Evolutionary conservation across 257 asterid species (phyloP).

Genomic region (Catharanthus roseus): DNA sequence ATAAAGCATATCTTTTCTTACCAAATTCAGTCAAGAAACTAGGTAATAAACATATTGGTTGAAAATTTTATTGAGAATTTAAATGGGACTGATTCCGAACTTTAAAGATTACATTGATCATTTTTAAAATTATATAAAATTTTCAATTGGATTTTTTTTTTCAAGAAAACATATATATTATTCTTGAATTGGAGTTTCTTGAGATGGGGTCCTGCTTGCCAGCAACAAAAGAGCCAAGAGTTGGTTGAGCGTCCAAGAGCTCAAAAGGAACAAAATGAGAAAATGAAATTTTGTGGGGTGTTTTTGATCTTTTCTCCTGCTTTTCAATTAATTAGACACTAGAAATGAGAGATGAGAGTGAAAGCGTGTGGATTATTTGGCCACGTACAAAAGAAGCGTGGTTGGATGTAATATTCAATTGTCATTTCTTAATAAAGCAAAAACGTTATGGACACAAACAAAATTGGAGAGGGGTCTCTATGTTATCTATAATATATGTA

Average conservation of each 20-base stretch:
- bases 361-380: constrained; percentile 5
- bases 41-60: no score
- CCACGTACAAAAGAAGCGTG: constrained; percentile 6
- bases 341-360: neutral
- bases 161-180: constrained; percentile 1
- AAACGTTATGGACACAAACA: constrained; percentile 8
- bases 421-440: constrained; percentile 39
- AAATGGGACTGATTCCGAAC: no score
- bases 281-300: neutral
- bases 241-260: constrained; percentile 39
- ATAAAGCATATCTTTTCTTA: no score
- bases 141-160: no score
- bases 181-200: constrained; percentile 22
- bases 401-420: constrained; percentile 20
- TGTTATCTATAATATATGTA: no score
- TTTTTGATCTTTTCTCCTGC: neutral
- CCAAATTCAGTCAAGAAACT: no score
- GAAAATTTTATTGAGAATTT: no score
- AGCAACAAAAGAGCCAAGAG: constrained; percentile 27
- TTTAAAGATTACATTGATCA: no score
- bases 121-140: no score
- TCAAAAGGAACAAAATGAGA: constrained; percentile 13
- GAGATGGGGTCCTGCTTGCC: constrained; percentile 41
- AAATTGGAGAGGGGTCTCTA: neutral
- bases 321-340: neutral